Evolutionary conservation across 768 basidiomycete species (phyloP), one percentile per base, ranked within the genome.

Genomic region (Leccinum truebloodii): DNA sequence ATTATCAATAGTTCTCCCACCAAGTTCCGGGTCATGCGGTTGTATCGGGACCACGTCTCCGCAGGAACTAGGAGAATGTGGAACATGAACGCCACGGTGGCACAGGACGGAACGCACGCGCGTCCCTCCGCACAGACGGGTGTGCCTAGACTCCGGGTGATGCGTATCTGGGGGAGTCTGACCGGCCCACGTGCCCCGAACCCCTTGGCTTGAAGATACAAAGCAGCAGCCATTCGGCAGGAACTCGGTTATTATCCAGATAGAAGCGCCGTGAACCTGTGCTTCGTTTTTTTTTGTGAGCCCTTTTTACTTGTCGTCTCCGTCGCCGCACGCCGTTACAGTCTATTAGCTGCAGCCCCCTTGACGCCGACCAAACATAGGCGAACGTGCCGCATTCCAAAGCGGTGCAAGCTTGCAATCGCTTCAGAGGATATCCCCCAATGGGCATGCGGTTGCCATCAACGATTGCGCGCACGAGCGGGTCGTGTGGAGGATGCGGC

Each of bases 361-460:
- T n/a, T n/a, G 41, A n/a, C 9, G 41, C 41, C 4, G 41, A 41
- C 18, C 8, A 41, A 41, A 41, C 18, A n/a, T 41, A 44, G 13
- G 34, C 34, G 34, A 13, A 44, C n/a, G n/a, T n/a, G 18, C 18
- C 13, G 34, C 39, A 56, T 4, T 7, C 51, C 9, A 51, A 61
- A 55, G 54, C 57, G 44, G 51, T 56, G 48, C 44, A 16, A 35
- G 16, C n/a, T 44, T 46, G 37, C 26, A 54, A 53, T 26, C 28
- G 3, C n/a, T 44, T 37, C 13, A 30, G n/a, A 44, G 20, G 35
- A 20, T n/a, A 26, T 14, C n/a, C 6, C 24, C 8, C 16, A 14
- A 51, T 51, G 28, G 26, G 26, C 3, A 24, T 49, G 39, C 16
- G 32, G 52, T 57, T 63, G 41, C 61, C 37, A 50, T 57, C 44